Evolutionary conservation across 768 basidiomycete species (phyloP).

Genomic region (Collybia nuda): DNA sequence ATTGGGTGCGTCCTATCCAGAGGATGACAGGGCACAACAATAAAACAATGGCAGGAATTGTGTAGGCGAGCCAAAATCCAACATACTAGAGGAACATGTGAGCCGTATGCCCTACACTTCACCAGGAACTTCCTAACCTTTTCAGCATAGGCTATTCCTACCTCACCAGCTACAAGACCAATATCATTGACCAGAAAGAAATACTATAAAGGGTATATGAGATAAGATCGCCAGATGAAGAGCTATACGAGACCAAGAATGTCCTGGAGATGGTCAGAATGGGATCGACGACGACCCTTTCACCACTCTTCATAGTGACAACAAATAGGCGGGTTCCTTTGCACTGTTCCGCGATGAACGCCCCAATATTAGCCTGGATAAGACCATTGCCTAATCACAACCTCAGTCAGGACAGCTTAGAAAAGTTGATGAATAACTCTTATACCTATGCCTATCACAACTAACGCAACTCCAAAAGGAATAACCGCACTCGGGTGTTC

Average conservation of each 20-base stretch:
- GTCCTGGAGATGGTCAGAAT: slow-evolving; percentile 63
- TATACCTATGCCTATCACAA: slow-evolving; percentile 55
- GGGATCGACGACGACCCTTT: slow-evolving; percentile 77
- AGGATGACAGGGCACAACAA: slow-evolving; percentile 64
- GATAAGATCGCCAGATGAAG: background rate
- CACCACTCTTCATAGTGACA: slow-evolving; percentile 48
- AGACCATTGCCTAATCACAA: slow-evolving; percentile 54
- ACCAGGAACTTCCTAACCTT: too few relatives aligned
- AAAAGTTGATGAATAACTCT: background rate
- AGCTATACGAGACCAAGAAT: slow-evolving; percentile 55
- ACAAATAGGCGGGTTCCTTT: slow-evolving; percentile 54
- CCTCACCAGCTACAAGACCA: slow-evolving; percentile 68
- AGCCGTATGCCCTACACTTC: too few relatives aligned
- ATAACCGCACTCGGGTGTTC: slow-evolving; percentile 48
- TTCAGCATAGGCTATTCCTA: slow-evolving; percentile 67
- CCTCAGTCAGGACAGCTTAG: background rate
- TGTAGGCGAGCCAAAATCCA: slow-evolving; percentile 67
- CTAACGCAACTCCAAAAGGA: slow-evolving; percentile 55
- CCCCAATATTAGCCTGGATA: slow-evolving; percentile 78
- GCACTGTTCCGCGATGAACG: slow-evolving; percentile 78
- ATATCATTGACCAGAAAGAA: slow-evolving; percentile 76
- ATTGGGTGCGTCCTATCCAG: slow-evolving; percentile 51
- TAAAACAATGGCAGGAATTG: slow-evolving; percentile 64
- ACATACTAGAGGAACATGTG: too few relatives aligned
- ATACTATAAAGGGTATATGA: slow-evolving; percentile 32